Percentiles rank a stretch among this genome's conserved stretches.
Conservation (phyloP, 345 rosid genomes). For the Psidium friedrichsthalianum region DNA sequence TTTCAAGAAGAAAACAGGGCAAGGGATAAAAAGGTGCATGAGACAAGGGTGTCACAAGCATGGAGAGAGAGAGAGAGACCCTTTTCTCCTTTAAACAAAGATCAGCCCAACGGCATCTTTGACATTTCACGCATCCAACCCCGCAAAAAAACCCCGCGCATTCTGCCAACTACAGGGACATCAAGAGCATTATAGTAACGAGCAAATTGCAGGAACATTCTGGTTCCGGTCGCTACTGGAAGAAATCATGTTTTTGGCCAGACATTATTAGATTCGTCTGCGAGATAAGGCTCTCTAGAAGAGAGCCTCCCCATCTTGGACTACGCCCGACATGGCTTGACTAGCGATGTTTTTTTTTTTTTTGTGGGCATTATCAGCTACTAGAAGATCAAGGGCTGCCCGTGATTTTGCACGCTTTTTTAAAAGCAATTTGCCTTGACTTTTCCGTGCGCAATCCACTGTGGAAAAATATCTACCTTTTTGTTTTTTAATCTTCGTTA, state of each 20-base stretch:
- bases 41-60: neutral
- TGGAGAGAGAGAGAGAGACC: neutral
- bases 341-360: neutral
- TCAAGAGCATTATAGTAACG: neutral
- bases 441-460: neutral
- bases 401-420: neutral
- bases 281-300: neutral
- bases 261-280: neutral
- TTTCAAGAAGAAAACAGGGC: neutral
- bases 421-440: conserved; percentile 1
- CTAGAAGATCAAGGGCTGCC: neutral
- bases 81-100: neutral
- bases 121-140: neutral
- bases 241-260: neutral
- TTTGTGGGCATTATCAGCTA: neutral
- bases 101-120: neutral
- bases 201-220: neutral
- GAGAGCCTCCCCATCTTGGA: neutral
- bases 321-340: neutral
- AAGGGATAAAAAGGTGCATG: neutral
- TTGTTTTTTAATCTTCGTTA: neutral
- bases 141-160: neutral
- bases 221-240: neutral
- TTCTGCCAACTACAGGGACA: neutral
- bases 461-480: neutral